Evolutionary conservation across 169 alveolate species (phyloP).

Genomic region (Plasmodium fragile): DNA sequence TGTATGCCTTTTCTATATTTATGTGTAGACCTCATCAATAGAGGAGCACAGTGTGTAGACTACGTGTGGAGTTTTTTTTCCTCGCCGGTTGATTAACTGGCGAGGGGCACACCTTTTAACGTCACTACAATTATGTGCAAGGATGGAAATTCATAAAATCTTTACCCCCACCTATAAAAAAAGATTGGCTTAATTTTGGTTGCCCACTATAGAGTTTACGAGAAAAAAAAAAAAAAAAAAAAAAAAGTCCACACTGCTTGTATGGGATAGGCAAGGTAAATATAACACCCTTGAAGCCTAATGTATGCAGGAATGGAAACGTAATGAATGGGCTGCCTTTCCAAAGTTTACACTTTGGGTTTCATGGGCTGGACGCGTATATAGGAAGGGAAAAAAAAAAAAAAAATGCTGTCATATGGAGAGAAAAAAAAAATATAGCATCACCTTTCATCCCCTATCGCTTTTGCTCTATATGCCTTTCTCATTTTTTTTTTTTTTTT

Average conservation of each 20-base stretch:
- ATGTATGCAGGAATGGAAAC: neutral
- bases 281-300: neutral
- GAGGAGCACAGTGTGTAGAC: neutral
- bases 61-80: neutral
- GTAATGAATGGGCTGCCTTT: neutral
- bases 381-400: neutral
- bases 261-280: neutral
- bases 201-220: neutral
- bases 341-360: neutral
- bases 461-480: neutral
- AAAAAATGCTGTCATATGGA: neutral
- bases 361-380: neutral
- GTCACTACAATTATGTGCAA: neutral
- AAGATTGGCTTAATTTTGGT: neutral
- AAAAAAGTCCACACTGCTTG: neutral
- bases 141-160: neutral
- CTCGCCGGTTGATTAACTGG: neutral
- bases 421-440: neutral
- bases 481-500: neutral
- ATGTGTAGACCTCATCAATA: neutral
- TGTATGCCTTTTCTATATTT: neutral
- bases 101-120: neutral
- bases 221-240: neutral
- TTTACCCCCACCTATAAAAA: neutral
- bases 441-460: neutral